Evolutionary conservation across 257 asterid species (phyloP), one percentile per base, ranked within the genome.

Genomic region (Galeopsis tetrahit): DNA sequence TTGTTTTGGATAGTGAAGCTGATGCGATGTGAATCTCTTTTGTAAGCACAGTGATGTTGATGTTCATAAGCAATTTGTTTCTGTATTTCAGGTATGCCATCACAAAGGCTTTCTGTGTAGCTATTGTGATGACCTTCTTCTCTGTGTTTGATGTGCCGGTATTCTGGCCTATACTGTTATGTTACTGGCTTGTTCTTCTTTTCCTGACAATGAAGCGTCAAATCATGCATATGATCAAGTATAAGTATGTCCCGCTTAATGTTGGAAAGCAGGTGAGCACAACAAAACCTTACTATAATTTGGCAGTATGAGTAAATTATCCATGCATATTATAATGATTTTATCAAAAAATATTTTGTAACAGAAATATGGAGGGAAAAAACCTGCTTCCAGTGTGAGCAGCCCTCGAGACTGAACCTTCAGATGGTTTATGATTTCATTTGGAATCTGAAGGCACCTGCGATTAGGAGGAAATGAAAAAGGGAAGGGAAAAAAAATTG

Each of bases 191-290:
- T 64, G 96, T 90, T 21, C 92, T 93, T 71, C 85, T 93, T 63
- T 84, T 80, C 69, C 92, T 93, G 32, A 93, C 98, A 39, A 90
- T 93, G 98, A 93, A 87, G 83, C 90, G 97, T 61, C 98, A 90
- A 79, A 87, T 90, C 79, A 76, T 84, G 85, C 98, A 93, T 86
- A 93, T 93, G 98, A 77, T 93, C 60, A 93, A 93, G 80, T 89
- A 90, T 86, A 93, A 66, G 80, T 93, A 93, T 66, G 66, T 93
- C 55, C 98, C 98, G 3, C 88, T 93, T 70, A 93, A 76, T 80
- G 67, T 86, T 36, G 98, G 98, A 38, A 93, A 93, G 74, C 97
- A 93, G 97, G 98, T 90, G 69, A 71, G 69, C 72, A 72, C 59
- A 1, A 13, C 31, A 71, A 32, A 21, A 17, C 32, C 13, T 55